phyloP scores from a whole-genome alignment of 768 basidiomycete genomes.

The Mycena kentingensis region DNA sequence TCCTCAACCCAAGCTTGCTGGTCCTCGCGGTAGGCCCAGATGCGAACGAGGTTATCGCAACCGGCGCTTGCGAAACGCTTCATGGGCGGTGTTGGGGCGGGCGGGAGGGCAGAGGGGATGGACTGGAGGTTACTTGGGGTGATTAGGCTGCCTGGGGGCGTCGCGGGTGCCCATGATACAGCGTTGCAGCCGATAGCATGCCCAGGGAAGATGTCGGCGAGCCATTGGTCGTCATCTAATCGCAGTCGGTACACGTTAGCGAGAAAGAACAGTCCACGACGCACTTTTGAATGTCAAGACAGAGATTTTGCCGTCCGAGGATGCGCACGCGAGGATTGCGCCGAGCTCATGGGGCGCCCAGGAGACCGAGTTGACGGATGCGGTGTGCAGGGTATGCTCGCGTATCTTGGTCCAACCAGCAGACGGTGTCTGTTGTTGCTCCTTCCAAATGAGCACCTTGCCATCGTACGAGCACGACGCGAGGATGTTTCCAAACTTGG shows the following conservation, averaged over 20 bases:
- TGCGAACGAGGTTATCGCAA: slow-evolving; percentile 92
- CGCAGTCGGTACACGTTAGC: neutral
- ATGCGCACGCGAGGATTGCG: slow-evolving; percentile 94
- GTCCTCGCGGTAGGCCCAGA: slow-evolving; percentile 90
- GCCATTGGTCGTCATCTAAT: slow-evolving; percentile 94
- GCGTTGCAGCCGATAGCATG: slow-evolving; percentile 97
- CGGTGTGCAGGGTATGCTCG: slow-evolving; percentile 92
- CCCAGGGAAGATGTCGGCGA: slow-evolving; percentile 91
- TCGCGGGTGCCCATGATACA: slow-evolving; percentile 96
- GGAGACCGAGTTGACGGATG: slow-evolving; percentile 95
- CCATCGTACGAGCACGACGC: slow-evolving; percentile 99
- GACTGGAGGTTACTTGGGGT: slow-evolving; percentile 53
- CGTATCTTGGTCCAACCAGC: slow-evolving; percentile 92
- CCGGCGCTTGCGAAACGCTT: slow-evolving; percentile 96
- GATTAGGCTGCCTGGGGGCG: slow-evolving; percentile 82
- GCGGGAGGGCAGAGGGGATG: slow-evolving; percentile 45
- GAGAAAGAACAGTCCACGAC: slow-evolving; percentile 27
- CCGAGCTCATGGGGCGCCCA: slow-evolving; percentile 99
- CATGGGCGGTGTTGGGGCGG: slow-evolving; percentile 53
- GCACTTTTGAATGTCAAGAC: slow-evolving; percentile 95
- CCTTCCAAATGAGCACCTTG: slow-evolving; percentile 98
- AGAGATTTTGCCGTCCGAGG: slow-evolving; percentile 95
- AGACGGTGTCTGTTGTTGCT: slow-evolving; percentile 62
- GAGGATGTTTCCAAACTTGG: slow-evolving; percentile 94
- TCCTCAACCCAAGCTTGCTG: slow-evolving; percentile 89